Conservation (phyloP, 371 early-diverging fungal genomes). For the Mucor sp. region DNA sequence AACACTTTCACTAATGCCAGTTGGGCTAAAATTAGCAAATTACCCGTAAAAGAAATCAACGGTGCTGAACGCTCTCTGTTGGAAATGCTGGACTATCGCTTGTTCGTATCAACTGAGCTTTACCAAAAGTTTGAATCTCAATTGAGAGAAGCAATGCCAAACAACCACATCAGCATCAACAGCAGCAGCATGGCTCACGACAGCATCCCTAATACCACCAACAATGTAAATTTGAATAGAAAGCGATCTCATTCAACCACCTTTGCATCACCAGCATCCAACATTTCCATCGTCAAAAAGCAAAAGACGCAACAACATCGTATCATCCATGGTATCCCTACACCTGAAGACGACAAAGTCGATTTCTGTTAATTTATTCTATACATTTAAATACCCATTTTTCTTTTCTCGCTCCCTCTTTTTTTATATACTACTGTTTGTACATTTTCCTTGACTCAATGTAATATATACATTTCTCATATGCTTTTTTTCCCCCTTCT, state of each 20-base stretch:
- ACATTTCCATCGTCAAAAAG: conserved; percentile 15
- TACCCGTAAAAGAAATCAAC: conserved; percentile 72
- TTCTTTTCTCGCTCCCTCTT: not conserved
- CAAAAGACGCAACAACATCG: not conserved
- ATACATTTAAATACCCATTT: conserved; percentile 5
- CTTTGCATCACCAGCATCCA: not conserved
- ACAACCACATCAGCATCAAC: not conserved
- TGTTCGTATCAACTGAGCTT: conserved; percentile 63
- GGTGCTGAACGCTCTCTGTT: conserved; percentile 74
- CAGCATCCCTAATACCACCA: not conserved
- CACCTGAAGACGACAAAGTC: conserved; percentile 31
- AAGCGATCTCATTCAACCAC: conserved; percentile 1
- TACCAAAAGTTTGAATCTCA: conserved; percentile 40
- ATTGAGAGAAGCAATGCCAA: conserved; percentile 24
- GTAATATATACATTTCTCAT: conserved; percentile 4
- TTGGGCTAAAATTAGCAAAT: conserved; percentile 79
- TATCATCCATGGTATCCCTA: conserved; percentile 24
- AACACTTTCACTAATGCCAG: conserved; percentile 81
- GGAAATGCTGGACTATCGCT: conserved; percentile 71
- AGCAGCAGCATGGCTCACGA: not conserved
- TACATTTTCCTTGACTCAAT: conserved; percentile 3
- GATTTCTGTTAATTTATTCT: conserved; percentile 13
- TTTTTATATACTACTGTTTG: not conserved
- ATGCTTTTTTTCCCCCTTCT: not conserved
- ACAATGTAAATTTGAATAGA: conserved; percentile 8